Base-by-base conservation (phyloP, 495 filamentous ascomycete genomes). In the Penicillium odoratum region DNA sequence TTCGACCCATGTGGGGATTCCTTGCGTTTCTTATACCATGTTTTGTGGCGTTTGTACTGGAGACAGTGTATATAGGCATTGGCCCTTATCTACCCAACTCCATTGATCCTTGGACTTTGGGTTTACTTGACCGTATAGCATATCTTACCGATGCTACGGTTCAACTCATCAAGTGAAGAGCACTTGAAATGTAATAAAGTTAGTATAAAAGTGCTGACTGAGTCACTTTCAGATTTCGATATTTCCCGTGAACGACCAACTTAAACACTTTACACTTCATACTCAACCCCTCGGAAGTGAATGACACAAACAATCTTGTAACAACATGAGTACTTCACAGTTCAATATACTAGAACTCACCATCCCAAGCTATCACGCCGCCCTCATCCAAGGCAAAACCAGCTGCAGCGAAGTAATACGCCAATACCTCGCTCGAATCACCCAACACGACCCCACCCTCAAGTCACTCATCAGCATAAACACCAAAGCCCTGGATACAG, bases 401-500 rank as follows among this genome's bases (percentile, higher is more conserved):
- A 81, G 78, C 26, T 86, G 83, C 64, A 70, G 78, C 10, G 67
- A 67, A 5, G 68, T 87, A 0, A 71, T 86, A n/a, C 76, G 74
- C 21, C 68, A 76, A 18, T 87, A 84, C 60, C 63, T 88, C 31
- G 63, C 75, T 3, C 79, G 83, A 16, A 84, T 88, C 42, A 73
- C 81, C 51, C 64, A 69, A 8, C 77, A 81, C 60, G 84, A 88
- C 64, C 75, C 76, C 9, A 71, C 68, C 11, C 74, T 86, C 53
- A 85, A 86, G 56, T 78, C 84, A 25, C 68, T 89, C 48, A 71
- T 86, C 36, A 73, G 72, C 1, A 68, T 86, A 8, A 83, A 85
- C 58, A 72, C 75, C 3, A 55, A 77, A 50, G 82, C 83, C 4
- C 63, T 86, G 8, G 46, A 55, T 5, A 60, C 67, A 18, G 85